Evolutionary conservation across 306 rosid species (phyloP), one percentile per base, ranked within the genome.

Genomic region (Senna siamea): DNA sequence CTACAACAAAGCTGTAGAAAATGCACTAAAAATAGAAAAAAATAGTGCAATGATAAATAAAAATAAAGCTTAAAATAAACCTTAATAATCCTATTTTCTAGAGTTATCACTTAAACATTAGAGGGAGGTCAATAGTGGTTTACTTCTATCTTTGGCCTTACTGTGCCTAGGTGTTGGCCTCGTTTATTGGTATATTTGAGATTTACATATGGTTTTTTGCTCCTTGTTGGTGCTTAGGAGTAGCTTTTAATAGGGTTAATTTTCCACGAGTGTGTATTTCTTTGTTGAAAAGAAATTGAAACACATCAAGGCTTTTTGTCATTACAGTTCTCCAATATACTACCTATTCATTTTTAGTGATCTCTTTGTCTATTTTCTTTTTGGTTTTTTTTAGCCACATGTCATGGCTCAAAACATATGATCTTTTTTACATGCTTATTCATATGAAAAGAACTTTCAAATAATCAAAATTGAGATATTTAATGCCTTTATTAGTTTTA

Each of bases 401-500:
- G n/a, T n/a, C n/a, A n/a, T n/a, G n/a, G n/a, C n/a, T n/a, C 12
- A 44, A 44, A 44, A 13, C 50, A 3, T 44, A 17, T 13, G 34
- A 35, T 18, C 15, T 22, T 69, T 69, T 18, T 19, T 11, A 53
- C 17, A 52, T 52, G 63, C 19, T 20, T 15, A 52, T 62, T 40
- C 14, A 8, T 32, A 14, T 53, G 40, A 28, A 12, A 20, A 4
- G 43, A 37, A 18, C 73, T 79, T 37, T 7, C 53, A 68, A 44
- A 60, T 51, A 20, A 10, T 38, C 9, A n/a, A 56, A 18, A 9
- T 54, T 38, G 66, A 40, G n/a, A 51, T 59, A 15, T 26, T 48
- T 64, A 20, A 46, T 50, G 28, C 66, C 28, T 28, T 23, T 15
- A 23, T 30, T 20, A 35, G 51, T 67, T 79, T 61, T 41, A 58